These are phyloP conservation scores for Marasmius oreades DNA, from an alignment of 1,284 basidiomycete species.

Conservation along the genomic window DNA sequence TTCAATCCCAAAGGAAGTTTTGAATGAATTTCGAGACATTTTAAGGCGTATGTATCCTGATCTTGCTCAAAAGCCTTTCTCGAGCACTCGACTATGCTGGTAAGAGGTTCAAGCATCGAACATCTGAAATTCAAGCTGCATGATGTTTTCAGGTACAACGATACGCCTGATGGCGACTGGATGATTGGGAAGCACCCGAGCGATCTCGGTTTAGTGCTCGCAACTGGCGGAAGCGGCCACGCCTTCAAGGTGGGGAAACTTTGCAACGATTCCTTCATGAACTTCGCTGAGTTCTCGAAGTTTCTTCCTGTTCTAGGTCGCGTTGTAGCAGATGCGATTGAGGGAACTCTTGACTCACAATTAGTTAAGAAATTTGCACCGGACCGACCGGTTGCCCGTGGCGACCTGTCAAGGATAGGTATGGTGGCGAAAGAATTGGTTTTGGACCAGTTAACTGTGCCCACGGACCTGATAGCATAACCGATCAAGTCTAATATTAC, in stretches of 20 bases:
- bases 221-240: constrained; percentile 79
- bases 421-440: constrained; percentile 35
- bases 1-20: constrained; percentile 56
- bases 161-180: constrained; percentile 76
- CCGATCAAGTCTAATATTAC: not conserved
- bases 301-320: constrained; percentile 83
- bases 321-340: constrained; percentile 69
- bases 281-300: constrained; percentile 29
- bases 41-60: constrained; percentile 68
- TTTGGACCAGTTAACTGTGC: constrained; percentile 44
- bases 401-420: constrained; percentile 5
- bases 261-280: not conserved
- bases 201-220: constrained; percentile 59
- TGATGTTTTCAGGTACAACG: constrained; percentile 59
- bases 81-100: constrained; percentile 80
- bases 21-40: constrained; percentile 46
- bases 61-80: constrained; percentile 65
- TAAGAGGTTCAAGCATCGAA: constrained; percentile 29
- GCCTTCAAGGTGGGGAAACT: constrained; percentile 66
- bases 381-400: constrained; percentile 27
- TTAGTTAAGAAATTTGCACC: constrained; percentile 55
- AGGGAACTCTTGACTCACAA: constrained; percentile 53
- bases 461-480: constrained; percentile 38
- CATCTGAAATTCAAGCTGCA: not conserved
- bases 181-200: constrained; percentile 66